Conservation (phyloP, 192 early-diverging fungal genomes). For the Podila minutissima region DNA sequence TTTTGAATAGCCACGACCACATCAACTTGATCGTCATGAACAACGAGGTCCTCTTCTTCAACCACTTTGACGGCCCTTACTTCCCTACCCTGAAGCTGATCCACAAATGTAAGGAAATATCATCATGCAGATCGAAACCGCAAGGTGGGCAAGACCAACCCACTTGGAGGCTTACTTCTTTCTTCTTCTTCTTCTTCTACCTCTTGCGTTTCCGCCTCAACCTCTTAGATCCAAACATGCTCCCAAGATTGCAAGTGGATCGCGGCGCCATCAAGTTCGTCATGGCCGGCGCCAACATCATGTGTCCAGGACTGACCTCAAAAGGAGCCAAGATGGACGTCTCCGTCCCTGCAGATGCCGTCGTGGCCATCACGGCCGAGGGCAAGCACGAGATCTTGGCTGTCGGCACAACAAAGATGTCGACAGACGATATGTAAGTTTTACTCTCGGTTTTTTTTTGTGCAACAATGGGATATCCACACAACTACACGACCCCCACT, state of each 20-base stretch:
- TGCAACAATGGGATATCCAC: neutral
- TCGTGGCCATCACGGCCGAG: slow-evolving; percentile 94
- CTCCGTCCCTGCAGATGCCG: slow-evolving; percentile 71
- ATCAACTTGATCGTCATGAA: slow-evolving; percentile 86
- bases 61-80: slow-evolving; percentile 94
- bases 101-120: slow-evolving; percentile 79
- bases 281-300: slow-evolving; percentile 95
- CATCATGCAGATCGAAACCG: neutral
- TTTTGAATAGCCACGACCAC: slow-evolving; percentile 78
- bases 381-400: slow-evolving; percentile 97
- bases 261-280: slow-evolving; percentile 98
- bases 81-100: slow-evolving; percentile 87
- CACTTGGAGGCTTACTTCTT: neutral
- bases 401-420: slow-evolving; percentile 89
- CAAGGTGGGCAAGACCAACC: too few species aligned
- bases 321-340: slow-evolving; percentile 87
- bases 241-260: slow-evolving; percentile 93
- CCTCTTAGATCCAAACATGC: slow-evolving; percentile 83
- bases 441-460: neutral
- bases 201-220: neutral
- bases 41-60: slow-evolving; percentile 90
- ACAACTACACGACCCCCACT: neutral
- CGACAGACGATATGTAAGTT: slow-evolving; percentile 86
- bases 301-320: slow-evolving; percentile 98
- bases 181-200: neutral